Percentiles rank a stretch among this genome's conserved stretches.
These are phyloP conservation scores for Collybiopsis luxurians DNA, from an alignment of 768 basidiomycete genomes.

Conservation along the genomic window DNA sequence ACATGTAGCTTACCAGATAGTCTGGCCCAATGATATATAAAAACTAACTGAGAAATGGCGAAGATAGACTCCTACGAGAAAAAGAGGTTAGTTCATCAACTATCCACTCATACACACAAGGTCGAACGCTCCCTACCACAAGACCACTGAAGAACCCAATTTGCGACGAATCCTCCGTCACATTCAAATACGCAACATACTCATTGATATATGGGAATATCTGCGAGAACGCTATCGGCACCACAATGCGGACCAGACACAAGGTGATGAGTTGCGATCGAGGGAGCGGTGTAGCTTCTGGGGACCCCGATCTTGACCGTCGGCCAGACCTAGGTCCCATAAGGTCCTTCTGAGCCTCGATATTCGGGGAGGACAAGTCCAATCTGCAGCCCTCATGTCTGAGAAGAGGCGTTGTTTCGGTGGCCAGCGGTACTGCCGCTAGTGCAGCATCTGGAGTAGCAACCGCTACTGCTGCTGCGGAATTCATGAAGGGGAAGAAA, in stretches of 20 bases:
- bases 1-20: slow-evolving; percentile 49
- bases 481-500: neutral
- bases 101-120: neutral
- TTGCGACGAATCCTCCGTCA: slow-evolving; percentile 55
- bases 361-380: neutral
- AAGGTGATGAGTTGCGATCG: slow-evolving; percentile 51
- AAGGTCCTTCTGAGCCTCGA: neutral
- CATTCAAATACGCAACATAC: slow-evolving; percentile 54
- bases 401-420: neutral
- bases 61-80: slow-evolving; percentile 58
- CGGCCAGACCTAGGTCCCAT: neutral
- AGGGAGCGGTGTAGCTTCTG: slow-evolving; percentile 43
- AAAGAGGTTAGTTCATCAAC: neutral
- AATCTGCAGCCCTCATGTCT: neutral
- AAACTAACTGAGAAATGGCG: slow-evolving; percentile 55
- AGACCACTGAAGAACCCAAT: slow-evolving; percentile 71
- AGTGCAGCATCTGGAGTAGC: too few relatives aligned
- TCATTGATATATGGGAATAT: slow-evolving; percentile 73
- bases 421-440: neutral
- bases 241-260: slow-evolving; percentile 53
- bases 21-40: slow-evolving; percentile 64
- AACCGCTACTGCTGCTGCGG: neutral
- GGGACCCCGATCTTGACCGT: neutral
- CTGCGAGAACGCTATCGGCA: slow-evolving; percentile 62
- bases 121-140: slow-evolving; percentile 39